These are phyloP conservation scores for Ophiocordyceps camponoti-floridani DNA, from an alignment of 2,329 filamentous ascomycete genomes.

Conservation along the genomic window DNA sequence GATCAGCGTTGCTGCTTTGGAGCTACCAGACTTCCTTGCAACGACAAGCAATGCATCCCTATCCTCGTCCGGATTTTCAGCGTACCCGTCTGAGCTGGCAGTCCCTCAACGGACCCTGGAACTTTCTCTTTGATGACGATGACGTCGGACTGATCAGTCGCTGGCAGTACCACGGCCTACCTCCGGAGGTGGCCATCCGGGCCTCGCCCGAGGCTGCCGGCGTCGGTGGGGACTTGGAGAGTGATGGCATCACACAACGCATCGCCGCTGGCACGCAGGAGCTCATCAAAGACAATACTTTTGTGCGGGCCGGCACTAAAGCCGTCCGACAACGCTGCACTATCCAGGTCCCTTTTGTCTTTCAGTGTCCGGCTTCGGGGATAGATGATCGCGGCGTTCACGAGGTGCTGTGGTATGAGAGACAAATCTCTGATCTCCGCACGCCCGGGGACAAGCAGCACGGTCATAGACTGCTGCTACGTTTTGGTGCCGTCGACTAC, in stretches of 20 bases:
- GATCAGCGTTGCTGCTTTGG: no score
- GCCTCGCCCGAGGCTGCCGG: slow-evolving; percentile 6
- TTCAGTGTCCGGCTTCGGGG: slow-evolving; percentile 45
- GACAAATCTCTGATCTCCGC: slow-evolving; percentile 30
- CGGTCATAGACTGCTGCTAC: slow-evolving; percentile 26
- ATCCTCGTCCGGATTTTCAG: slow-evolving; percentile 48
- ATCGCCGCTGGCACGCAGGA: slow-evolving; percentile 29
- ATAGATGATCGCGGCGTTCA: slow-evolving; percentile 44
- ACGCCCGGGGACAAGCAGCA: slow-evolving; percentile 18
- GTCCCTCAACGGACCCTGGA: slow-evolving; percentile 45
- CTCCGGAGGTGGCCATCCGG: slow-evolving; percentile 17
- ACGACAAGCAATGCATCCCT: slow-evolving; percentile 8
- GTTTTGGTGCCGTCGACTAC: slow-evolving; percentile 46
- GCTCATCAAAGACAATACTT: slow-evolving; percentile 26
- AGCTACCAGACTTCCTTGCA: no score
- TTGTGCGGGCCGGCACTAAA: slow-evolving; percentile 8
- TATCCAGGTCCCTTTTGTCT: slow-evolving; percentile 47
- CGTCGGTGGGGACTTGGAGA: slow-evolving; percentile 13
- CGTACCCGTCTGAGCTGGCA: slow-evolving; percentile 37
- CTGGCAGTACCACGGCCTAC: slow-evolving; percentile 37
- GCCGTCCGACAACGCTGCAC: slow-evolving; percentile 23
- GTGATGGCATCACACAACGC: slow-evolving; percentile 18
- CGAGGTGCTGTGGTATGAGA: slow-evolving; percentile 51
- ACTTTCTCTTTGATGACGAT: slow-evolving; percentile 46
- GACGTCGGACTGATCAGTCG: slow-evolving; percentile 32